phyloP scores from a whole-genome alignment of 1,284 basidiomycete species.

The Amylostereum areolatum region DNA sequence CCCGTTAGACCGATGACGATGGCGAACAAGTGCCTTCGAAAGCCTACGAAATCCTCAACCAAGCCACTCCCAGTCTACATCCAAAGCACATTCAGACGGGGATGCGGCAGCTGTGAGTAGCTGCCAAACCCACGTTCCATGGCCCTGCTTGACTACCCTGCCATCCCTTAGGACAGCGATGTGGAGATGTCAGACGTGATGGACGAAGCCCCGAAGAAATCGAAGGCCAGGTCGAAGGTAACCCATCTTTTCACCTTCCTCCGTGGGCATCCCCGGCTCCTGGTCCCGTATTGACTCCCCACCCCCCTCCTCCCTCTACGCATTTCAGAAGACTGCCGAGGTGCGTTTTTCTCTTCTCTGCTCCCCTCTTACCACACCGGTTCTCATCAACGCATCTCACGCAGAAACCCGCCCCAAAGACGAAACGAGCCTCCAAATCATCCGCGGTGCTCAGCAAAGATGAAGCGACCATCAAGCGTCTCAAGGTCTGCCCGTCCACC shows the following conservation, averaged over 20 bases:
- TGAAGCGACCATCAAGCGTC: slow-evolving; percentile 28
- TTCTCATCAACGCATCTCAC: background rate
- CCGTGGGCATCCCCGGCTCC: background rate
- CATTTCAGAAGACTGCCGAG: slow-evolving; percentile 12
- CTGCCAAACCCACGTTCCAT: background rate
- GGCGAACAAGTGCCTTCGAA: background rate
- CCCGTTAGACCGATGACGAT: slow-evolving; percentile 1
- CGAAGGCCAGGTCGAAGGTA: slow-evolving; percentile 16
- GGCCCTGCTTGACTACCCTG: background rate
- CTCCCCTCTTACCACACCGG: background rate
- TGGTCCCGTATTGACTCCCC: background rate
- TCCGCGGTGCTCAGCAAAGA: slow-evolving; percentile 24
- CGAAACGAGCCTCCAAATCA: slow-evolving; percentile 20
- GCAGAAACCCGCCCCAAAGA: slow-evolving; percentile 12
- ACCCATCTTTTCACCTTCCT: background rate
- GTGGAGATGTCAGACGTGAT: slow-evolving; percentile 57
- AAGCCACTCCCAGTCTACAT: background rate
- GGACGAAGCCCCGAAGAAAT: slow-evolving; percentile 47
- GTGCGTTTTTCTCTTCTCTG: slow-evolving; percentile 4
- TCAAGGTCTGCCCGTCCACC: slow-evolving; percentile 21
- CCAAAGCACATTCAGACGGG: background rate
- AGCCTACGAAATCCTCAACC: background rate
- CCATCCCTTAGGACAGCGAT: slow-evolving; percentile 36
- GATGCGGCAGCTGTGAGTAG: slow-evolving; percentile 1
- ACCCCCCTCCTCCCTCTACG: background rate